phyloP scores from a whole-genome alignment of 345 rosid genomes.

The Boechera retrofracta region DNA sequence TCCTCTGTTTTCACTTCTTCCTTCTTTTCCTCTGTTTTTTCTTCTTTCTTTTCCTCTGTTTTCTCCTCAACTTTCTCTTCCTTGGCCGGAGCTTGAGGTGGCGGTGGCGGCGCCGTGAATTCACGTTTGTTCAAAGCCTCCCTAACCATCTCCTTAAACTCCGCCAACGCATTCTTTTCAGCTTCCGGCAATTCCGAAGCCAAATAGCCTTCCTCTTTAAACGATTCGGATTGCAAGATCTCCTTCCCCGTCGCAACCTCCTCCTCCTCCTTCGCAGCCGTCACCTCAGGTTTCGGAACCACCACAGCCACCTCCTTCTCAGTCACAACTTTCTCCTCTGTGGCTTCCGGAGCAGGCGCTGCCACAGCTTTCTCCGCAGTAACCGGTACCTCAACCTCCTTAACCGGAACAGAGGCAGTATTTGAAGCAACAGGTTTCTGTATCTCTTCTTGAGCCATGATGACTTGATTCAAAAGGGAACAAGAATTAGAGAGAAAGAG shows the following conservation, averaged over 20 bases:
- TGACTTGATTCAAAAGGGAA: not conserved
- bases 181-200: constrained; percentile 59
- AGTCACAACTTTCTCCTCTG: constrained; percentile 47
- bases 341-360: constrained; percentile 23
- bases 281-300: constrained; percentile 40
- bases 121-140: constrained; percentile 61
- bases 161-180: constrained; percentile 61
- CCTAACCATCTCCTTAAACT: constrained; percentile 58
- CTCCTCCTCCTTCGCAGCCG: constrained; percentile 38
- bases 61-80: constrained; percentile 43
- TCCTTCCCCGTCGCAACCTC: constrained; percentile 27
- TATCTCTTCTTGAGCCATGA: constrained; percentile 49
- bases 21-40: constrained; percentile 46
- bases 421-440: constrained; percentile 40
- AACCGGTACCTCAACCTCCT: constrained; percentile 44
- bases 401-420: constrained; percentile 39
- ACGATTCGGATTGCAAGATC: constrained; percentile 55
- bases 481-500: constrained; percentile 17
- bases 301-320: constrained; percentile 31
- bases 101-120: constrained; percentile 51
- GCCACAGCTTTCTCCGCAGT: constrained; percentile 35
- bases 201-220: constrained; percentile 73
- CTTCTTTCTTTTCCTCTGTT: constrained; percentile 2
- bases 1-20: constrained; percentile 35
- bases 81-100: constrained; percentile 37